Evolutionary conservation across 208 protist genomes (phyloP).

Genomic region (Leishmania aethiopica): DNA sequence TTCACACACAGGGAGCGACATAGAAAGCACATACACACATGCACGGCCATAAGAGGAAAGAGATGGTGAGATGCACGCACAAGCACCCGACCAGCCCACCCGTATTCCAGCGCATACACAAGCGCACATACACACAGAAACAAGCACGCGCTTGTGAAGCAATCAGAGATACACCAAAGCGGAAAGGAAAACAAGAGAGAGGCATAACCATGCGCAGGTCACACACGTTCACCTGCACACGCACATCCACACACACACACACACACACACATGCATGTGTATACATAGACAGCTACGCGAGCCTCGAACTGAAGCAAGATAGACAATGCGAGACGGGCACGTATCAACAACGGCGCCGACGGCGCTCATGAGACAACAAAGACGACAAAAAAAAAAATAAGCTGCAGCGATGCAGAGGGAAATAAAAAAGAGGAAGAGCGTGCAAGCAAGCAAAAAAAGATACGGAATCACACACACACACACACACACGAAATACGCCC

Average conservation of each 20-base stretch:
- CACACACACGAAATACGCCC: background rate
- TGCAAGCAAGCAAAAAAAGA: background rate
- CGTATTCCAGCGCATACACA: background rate
- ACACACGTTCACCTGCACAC: background rate
- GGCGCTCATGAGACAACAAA: background rate
- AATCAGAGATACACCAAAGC: background rate
- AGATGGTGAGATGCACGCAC: slow-evolving; percentile 4
- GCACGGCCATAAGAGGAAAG: background rate
- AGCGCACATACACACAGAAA: slow-evolving; percentile 1
- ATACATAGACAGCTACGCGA: background rate
- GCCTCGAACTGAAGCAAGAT: background rate
- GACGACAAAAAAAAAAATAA: background rate
- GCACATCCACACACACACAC: background rate
- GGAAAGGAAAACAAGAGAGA: slow-evolving; percentile 14
- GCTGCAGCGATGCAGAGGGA: background rate
- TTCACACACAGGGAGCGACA: background rate
- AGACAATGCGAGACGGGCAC: background rate
- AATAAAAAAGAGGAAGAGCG: background rate
- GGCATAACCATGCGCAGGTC: background rate
- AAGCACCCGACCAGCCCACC: background rate
- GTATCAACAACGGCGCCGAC: background rate
- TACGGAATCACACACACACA: background rate
- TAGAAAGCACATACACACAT: background rate
- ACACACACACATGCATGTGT: background rate
- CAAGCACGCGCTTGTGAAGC: background rate